A percentile compares a stretch with the other conserved stretches of the same genome.
Conservation (phyloP, 140 eudicot species). For the Ambrosia hybrid region DNA sequence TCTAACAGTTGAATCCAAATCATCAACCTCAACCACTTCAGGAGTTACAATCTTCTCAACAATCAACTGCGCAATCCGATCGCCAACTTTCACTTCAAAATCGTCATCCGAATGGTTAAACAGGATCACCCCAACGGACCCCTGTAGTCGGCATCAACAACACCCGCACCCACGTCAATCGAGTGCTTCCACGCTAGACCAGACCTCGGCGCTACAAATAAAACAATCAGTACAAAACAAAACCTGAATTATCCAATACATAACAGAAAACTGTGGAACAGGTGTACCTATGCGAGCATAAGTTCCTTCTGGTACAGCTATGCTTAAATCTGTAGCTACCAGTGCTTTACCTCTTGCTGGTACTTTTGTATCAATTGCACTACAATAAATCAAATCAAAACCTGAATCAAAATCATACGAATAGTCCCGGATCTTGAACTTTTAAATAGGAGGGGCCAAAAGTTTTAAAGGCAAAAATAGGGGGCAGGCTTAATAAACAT, state of each 20-base stretch:
- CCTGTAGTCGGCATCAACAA: constrained; percentile 77
- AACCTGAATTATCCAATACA: background rate
- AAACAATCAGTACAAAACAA: background rate
- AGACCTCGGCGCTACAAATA: constrained; percentile 70
- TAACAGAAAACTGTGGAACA: no score
- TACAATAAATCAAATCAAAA: constrained; percentile 15
- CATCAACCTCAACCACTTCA: constrained; percentile 61
- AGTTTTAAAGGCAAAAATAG: no score
- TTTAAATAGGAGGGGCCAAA: no score
- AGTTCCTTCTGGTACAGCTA: constrained; percentile 83
- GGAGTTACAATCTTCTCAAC: constrained; percentile 57
- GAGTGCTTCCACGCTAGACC: constrained; percentile 88
- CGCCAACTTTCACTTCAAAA: constrained; percentile 75
- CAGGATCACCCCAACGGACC: constrained; percentile 77
- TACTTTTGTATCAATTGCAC: constrained; percentile 62
- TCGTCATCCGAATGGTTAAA: constrained; percentile 69
- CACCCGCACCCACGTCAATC: constrained; percentile 84
- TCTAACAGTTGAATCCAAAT: constrained; percentile 42
- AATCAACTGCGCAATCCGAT: constrained; percentile 72
- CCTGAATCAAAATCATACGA: background rate
- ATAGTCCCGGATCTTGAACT: no score
- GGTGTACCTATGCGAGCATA: constrained; percentile 85
- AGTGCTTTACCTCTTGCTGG: constrained; percentile 91
- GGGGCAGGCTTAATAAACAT: no score
- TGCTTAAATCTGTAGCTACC: constrained; percentile 78